Conservation (phyloP, 2,329 filamentous ascomycete species). For the Penicillium palitans region DNA sequence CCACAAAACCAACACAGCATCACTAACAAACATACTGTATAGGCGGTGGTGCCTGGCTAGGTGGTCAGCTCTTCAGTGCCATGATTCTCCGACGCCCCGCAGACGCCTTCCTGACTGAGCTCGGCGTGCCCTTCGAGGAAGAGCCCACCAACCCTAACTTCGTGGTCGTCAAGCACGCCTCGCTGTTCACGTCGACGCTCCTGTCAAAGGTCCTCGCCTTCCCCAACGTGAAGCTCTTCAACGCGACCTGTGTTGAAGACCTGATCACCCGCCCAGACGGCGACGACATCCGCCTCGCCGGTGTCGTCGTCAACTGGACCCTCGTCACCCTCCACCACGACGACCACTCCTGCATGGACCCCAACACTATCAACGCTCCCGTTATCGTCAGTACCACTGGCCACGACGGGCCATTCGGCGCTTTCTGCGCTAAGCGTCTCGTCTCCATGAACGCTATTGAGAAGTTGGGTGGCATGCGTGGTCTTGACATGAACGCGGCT, state of each 20-base stretch:
- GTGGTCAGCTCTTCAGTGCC: conserved; percentile 89
- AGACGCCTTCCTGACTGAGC: conserved; percentile 75
- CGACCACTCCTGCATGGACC: conserved; percentile 94
- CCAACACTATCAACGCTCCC: conserved; percentile 93
- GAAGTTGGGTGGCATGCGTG: conserved; percentile 87
- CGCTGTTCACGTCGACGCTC: conserved; percentile 86
- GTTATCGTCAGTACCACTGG: conserved; percentile 86
- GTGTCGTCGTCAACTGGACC: conserved; percentile 96
- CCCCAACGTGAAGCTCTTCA: conserved; percentile 95
- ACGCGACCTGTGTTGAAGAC: conserved; percentile 89
- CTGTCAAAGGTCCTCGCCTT: conserved; percentile 79
- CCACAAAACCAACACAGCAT: not conserved
- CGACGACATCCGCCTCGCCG: conserved; percentile 68
- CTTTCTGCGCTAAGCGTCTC: conserved; percentile 86
- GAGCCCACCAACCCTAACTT: conserved; percentile 83
- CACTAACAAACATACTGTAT: conserved; percentile 10
- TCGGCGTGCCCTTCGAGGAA: conserved; percentile 83
- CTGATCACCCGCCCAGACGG: conserved; percentile 74
- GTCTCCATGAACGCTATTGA: conserved; percentile 83
- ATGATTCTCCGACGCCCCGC: conserved; percentile 96
- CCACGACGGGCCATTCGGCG: conserved; percentile 87
- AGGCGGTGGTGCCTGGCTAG: conserved; percentile 88
- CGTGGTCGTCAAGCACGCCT: conserved; percentile 91
- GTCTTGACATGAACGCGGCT: conserved; percentile 85
- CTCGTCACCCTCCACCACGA: conserved; percentile 84